Evolutionary conservation across 2,329 filamentous ascomycete species (phyloP), one percentile per base, ranked within the genome.

Genomic region (Curvularia verruculosa): DNA sequence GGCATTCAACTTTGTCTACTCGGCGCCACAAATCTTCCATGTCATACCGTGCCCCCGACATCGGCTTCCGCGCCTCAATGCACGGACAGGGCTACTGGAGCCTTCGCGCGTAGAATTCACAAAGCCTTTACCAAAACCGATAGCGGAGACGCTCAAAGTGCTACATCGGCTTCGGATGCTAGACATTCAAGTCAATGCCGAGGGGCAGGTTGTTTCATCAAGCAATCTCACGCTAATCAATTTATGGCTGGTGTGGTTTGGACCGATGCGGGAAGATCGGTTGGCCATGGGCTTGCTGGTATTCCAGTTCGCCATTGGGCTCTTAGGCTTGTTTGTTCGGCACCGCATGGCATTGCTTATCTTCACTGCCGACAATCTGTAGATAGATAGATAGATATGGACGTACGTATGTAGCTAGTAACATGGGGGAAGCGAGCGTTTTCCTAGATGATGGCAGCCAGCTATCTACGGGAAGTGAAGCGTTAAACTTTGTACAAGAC

Each of bases 1-100:
- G 79, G 90, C 96, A 68, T 92, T 96, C 84, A 99, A 99, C 81
- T 98, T 98, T 74, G 73, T 94, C 64, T 99, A 98, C 81, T 97
- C 93, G 37, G 86, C 85, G 1, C 95, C 95, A 5, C 95, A 99
- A 75, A 83, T 99, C 48, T 96, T 97, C 76, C 89, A 90, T 53
- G 73, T 99, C 39, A 84, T 99, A 49, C 93, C 93, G 15, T 99
- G 95, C 74, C 95, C 95, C 29, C 88, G 95, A 67, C 95, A 99
- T 80, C 87, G 95, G 59, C 83, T 99, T 40, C 95, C 95, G 19
- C 87, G 85, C 56, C 96, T 96, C 83, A 96, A 96, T 77, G 85
- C 89, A 49, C 84, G 89, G 55, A 92, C 91, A 3, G 93, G 92
- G 9, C 80, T 96, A 19, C 83, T 98, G 64, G 93, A 98, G 73